Percentiles rank a stretch among this genome's conserved stretches.
Evolutionary conservation across 306 rosid species (phyloP).

Genomic region (Acacia crassicarpa): DNA sequence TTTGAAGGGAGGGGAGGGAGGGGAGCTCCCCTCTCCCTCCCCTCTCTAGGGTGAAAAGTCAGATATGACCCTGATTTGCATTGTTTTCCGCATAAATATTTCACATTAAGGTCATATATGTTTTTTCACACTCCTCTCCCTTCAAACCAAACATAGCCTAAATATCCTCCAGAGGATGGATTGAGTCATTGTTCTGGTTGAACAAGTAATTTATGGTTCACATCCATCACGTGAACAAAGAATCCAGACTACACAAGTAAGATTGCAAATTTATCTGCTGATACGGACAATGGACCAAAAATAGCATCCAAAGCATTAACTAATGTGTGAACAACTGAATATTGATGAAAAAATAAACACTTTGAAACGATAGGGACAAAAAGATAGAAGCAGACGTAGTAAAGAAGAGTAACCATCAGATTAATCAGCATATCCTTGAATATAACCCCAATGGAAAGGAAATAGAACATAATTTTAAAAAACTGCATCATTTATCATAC

Average conservation of each 20-base stretch:
- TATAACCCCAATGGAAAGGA: neutral
- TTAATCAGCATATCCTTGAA: neutral
- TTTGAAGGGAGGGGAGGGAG: too few relatives aligned
- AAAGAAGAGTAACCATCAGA: neutral
- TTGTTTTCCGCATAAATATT: too few relatives aligned
- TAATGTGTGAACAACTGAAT: too few relatives aligned
- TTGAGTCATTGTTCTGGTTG: neutral
- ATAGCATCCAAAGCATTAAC: neutral
- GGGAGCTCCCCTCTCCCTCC: too few relatives aligned
- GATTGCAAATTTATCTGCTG: neutral
- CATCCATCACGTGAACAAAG: conserved; percentile 18
- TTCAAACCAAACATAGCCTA: too few relatives aligned
- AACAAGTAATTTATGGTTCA: conserved; percentile 10
- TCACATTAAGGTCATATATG: too few relatives aligned
- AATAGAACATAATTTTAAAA: neutral
- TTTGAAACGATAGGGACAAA: neutral
- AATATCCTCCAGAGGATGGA: neutral
- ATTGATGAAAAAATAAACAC: neutral
- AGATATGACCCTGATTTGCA: too few relatives aligned
- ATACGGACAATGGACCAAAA: neutral
- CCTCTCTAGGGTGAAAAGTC: too few relatives aligned
- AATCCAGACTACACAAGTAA: neutral
- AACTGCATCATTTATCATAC: neutral
- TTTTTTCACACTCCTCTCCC: too few relatives aligned
- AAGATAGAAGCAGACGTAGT: neutral